Evolutionary conservation across 192 early-diverging fungal genomes (phyloP), one percentile per base, ranked within the genome.

Genomic region (Podila clonocystis): DNA sequence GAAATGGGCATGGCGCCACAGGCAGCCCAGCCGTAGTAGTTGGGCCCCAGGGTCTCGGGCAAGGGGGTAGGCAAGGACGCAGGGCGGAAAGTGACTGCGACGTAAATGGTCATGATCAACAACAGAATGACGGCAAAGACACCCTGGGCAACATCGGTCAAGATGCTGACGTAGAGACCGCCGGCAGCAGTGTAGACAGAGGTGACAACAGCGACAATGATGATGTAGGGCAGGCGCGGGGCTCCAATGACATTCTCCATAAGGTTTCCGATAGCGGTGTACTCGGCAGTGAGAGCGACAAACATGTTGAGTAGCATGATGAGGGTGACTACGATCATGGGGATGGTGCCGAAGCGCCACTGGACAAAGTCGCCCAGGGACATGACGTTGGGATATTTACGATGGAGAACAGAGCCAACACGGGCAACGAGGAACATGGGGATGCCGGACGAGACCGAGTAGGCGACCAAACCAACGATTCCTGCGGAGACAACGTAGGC

Each of bases 111-210:
- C 45, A 87, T 85, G 52, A 92, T 75, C 13, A 86, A 20, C 67
- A 90, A 84, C 38, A 91, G 82, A 36, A 86, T 58, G 61, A 88
- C 73, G 24, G 85, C 83, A 68, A 93, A 72, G 38, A 83, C 70
- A 49, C 83, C 85, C 74, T 91, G 88, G 61, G 86, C 82, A 22
- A 87, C 85, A 67, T 93, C 91, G n/a, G 91, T 89, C 65, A 92
- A 68, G 60, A 92, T 82, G 45, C 84, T 86, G 19, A 89, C 86
- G 67, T 86, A 87, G 5, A 92, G 84, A 26, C 91, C 91, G 59
- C 91, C 90, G 68, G 87, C 87, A 6, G 88, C 85, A 5, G 91
- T 91, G 67, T 92, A 92, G 7, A 90, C 68, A 4, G 91, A 90
- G 19, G 89, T 91, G n/a, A 92, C 80, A 11, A 89, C 69, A 50